Evolutionary conservation across 495 filamentous ascomycete species (phyloP), one percentile per base, ranked within the genome.

Genomic region (Aspergillus ellipticus): DNA sequence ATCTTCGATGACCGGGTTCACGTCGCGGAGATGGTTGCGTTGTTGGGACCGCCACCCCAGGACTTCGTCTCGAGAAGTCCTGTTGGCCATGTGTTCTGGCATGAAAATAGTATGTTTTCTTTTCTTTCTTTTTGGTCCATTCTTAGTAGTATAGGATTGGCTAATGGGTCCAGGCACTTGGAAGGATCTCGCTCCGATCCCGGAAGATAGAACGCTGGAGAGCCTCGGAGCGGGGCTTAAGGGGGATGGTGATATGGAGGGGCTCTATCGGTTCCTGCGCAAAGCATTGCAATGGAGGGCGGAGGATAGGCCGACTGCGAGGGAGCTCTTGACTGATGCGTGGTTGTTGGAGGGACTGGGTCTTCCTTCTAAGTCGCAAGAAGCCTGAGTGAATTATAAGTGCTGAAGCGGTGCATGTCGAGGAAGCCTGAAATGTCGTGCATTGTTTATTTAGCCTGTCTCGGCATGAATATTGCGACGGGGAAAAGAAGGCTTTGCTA

Each of bases 281-380:
- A 55, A 26, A 48, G 74, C 75, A 59, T 51, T 81, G 39, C 70
- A 71, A 46, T 79, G 76, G 76, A 57, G 63, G 8, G 75, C 76
- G 10, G 51, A 64, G 19, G 59, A 75, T 9, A 59, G 75, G 7
- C 63, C 60, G 42, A 73, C 70, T 11, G 75, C 77, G 7, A 57
- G 63, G 42, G 63, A 72, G 53, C 49, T 79, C 8, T 53, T 75
- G 22, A 55, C 68, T 0, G 66, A 79, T 60, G 62, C 60, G 26
- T 78, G 74, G 75, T 48, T 78, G 41, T 64, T 65, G 53, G 54
- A 56, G 56, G 53, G 56, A 35, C 33, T 35, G 7, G 24, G 24
- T 3, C 3, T 28, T 28, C 24, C 24, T n/a, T n/a, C n/a, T n/a
- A n/a, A n/a, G n/a, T n/a, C n/a, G n/a, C n/a, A n/a, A n/a, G n/a